Base-by-base conservation (phyloP, 2,329 filamentous ascomycete genomes). In the Akanthomyces uredinophilus region DNA sequence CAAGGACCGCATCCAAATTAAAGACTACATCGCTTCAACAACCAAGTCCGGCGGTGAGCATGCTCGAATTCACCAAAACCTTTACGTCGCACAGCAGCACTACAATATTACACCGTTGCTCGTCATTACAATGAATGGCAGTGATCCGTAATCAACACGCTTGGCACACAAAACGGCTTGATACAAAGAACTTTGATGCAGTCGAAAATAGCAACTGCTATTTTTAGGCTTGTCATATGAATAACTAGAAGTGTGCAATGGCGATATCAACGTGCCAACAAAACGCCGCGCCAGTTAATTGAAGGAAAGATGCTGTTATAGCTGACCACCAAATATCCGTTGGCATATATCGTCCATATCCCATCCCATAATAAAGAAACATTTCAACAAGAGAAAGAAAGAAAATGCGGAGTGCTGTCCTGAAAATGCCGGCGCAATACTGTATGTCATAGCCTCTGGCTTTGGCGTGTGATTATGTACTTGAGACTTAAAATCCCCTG, bases 401-500 rank as follows among this genome's bases (percentile, higher is more conserved):
- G 60, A 49, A 47, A 51, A 65, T 65, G 57, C 61, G 63, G 59
- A 41, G 51, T 61, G 64, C 56, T 64, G 63, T 64, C 49, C 58
- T 54, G 50, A 54, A 53, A 37, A 54, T 60, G 50, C 43, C n/a
- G 29, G 41, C 50, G 51, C 22, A 43, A 43, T 50, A 49, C 52
- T 51, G 27, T 11, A 22, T 41, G 20, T 53, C 49, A 41, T 53
- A 46, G 50, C 58, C 41, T 53, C 27, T 20, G 41, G 49, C 39
- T 46, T 29, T 50, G 18, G 14, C 20, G 8, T 46, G 16, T 47
- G 8, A 22, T 1, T 16, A 54, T 46, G 7, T 55, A 43, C 29
- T 55, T 50, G 32, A 49, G 32, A 49, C 41, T 74, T 70, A 88
- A 67, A 88, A 88, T 4, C 84, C 84, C 66, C 78, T 80, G 66